A percentile compares a stretch with the other conserved stretches of the same genome.
phyloP scores from a whole-genome alignment of 2,329 filamentous ascomycete genomes.

The Magnaporthiopsis incrustans region DNA sequence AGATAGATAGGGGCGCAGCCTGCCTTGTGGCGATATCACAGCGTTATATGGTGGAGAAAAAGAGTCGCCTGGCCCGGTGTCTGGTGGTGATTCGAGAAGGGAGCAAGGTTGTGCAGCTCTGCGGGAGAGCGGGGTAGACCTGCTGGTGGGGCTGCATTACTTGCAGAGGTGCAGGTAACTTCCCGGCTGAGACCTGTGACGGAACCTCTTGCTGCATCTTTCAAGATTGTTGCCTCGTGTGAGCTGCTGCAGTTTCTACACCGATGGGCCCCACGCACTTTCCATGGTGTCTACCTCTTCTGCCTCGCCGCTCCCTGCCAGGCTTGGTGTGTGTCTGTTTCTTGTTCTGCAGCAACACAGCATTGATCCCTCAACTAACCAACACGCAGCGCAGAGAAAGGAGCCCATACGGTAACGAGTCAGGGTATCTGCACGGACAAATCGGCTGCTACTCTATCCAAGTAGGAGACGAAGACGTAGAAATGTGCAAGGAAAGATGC shows the following conservation, averaged over 20 bases:
- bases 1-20: background rate
- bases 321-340: too few species aligned
- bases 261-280: too few species aligned
- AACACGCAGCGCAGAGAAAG: background rate
- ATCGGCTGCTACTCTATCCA: too few species aligned
- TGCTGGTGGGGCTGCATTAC: background rate
- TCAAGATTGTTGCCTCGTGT: background rate
- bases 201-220: background rate
- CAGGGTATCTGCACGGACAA: background rate
- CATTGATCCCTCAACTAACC: too few species aligned
- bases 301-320: too few species aligned
- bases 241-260: background rate
- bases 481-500: background rate
- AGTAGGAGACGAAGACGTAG: background rate
- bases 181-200: background rate
- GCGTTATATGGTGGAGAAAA: background rate
- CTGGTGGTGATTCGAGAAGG: background rate
- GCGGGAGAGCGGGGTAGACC: background rate
- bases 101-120: background rate
- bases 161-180: background rate
- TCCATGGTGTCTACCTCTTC: too few species aligned
- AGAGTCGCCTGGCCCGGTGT: background rate
- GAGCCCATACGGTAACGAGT: background rate
- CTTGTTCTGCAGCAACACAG: too few species aligned
- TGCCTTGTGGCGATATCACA: background rate